Conservation (phyloP, 192 early-diverging fungal genomes). For the Diversispora epigaea region DNA sequence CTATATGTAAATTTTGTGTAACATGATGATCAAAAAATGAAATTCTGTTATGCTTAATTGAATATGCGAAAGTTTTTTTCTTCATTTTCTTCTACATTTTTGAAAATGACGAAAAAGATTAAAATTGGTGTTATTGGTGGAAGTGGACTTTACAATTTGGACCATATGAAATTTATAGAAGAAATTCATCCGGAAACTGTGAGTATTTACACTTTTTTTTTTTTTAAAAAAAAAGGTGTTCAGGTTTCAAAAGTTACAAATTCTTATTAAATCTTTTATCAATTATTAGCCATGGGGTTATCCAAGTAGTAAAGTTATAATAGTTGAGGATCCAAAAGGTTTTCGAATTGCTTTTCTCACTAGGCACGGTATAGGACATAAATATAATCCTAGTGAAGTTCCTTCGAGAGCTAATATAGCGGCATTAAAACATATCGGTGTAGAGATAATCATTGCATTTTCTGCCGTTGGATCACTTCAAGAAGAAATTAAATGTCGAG, state of each 20-base stretch:
- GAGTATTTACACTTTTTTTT: too few species aligned
- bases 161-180: constrained; percentile 73
- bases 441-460: constrained; percentile 90
- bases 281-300: constrained; percentile 74
- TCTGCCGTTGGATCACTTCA: constrained; percentile 95
- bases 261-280: constrained; percentile 2
- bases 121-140: constrained; percentile 94
- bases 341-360: constrained; percentile 94
- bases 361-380: constrained; percentile 91
- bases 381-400: constrained; percentile 83
- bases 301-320: constrained; percentile 85
- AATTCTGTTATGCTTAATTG: too few species aligned
- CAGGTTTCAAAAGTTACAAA: too few species aligned
- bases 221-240: not conserved
- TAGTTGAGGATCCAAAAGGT: constrained; percentile 67
- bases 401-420: constrained; percentile 97
- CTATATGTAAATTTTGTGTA: too few species aligned
- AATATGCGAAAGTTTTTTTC: not conserved
- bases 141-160: constrained; percentile 87
- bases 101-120: constrained; percentile 47
- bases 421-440: constrained; percentile 91
- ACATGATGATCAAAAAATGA: too few species aligned
- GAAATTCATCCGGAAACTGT: constrained; percentile 86
- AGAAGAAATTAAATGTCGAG: constrained; percentile 88
- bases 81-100: too few species aligned